These are phyloP conservation scores for Candida quercuum DNA, from an alignment of 805 yeast species.

Conservation along the genomic window DNA sequence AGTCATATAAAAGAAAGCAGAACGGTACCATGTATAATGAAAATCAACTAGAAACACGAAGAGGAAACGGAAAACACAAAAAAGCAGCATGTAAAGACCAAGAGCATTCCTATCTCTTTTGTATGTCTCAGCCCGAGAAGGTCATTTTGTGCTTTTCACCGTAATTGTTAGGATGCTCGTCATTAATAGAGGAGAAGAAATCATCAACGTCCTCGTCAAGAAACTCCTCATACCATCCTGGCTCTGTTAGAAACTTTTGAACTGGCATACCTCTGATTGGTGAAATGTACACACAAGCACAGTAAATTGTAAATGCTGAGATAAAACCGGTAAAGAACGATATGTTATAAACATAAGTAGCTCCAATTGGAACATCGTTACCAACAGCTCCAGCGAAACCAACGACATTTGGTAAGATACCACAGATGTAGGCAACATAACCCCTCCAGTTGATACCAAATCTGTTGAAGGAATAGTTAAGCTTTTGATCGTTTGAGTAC, in stretches of 20 bases:
- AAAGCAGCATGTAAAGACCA: background rate
- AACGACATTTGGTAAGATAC: constrained; percentile 77
- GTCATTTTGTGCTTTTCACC: constrained; percentile 1
- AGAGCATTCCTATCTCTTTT: too few relatives aligned
- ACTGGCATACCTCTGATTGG: constrained; percentile 50
- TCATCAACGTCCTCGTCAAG: constrained; percentile 9
- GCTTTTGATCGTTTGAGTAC: constrained; percentile 39
- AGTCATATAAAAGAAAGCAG: too few relatives aligned
- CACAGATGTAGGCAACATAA: constrained; percentile 70
- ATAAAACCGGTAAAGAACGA: constrained; percentile 76
- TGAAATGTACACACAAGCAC: constrained; percentile 42
- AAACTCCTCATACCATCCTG: constrained; percentile 40
- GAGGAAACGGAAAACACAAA: too few relatives aligned
- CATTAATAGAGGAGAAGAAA: constrained; percentile 12
- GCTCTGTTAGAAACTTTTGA: constrained; percentile 34
- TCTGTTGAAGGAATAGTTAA: constrained; percentile 53
- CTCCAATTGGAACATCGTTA: constrained; percentile 74
- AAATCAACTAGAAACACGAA: too few relatives aligned
- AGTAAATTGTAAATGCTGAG: constrained; percentile 50
- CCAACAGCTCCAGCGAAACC: constrained; percentile 86
- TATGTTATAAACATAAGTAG: constrained; percentile 64
- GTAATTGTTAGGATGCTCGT: constrained; percentile 18
- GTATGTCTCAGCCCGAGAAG: background rate
- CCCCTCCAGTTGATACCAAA: constrained; percentile 84
- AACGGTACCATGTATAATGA: too few relatives aligned